Base-by-base conservation (phyloP, 345 rosid species). In the Cardamine resedifolia region DNA sequence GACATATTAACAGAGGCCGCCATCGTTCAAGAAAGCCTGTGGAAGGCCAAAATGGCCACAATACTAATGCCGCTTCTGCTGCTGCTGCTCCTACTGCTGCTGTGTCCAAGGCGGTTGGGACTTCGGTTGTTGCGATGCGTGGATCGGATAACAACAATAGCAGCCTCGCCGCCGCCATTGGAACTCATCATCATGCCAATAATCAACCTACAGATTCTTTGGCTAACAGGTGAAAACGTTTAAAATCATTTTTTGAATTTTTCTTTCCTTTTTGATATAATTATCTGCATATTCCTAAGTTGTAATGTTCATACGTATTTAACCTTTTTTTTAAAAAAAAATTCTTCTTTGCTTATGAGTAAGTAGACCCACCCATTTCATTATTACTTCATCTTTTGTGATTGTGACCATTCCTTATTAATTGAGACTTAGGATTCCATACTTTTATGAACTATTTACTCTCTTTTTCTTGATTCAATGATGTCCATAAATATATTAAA, bases 11-110 rank as follows among this genome's bases (percentile, higher is more conserved):
- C 83, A 74, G 98, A 60, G 97, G 98, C 73, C 98, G 98, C 76
- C 97, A 94, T 81, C 98, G 98, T 91, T 94, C 98, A 94, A 94
- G 98, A 94, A 94, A 94, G 97, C 98, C 95, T 89, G 98, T 94
- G 98, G 98, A 94, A 94, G 96, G 95, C 61, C 97, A 83, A 77
- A 72, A 88, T 38, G 76, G 76, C 76, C 90, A 86, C 88, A 96
- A 85, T 86, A 81, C 76, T 65, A 74, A 88, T 41, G 81, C 88
- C 45, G 66, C 70, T 14, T 70, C 72, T 23, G 50, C 78, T 3
- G 52, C 70, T 51, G 15, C 47, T 36, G 62, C 80, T 50, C 34
- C 73, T 55, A 23, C 45, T 2, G 67, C 83, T 8, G 51, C 80
- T 3, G 60, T 48, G 21, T 67, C 85, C 39, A 89, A 85, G 66